Evolutionary conservation across 2,329 filamentous ascomycete species (phyloP).

Genomic region (Apiospora malaysiana): DNA sequence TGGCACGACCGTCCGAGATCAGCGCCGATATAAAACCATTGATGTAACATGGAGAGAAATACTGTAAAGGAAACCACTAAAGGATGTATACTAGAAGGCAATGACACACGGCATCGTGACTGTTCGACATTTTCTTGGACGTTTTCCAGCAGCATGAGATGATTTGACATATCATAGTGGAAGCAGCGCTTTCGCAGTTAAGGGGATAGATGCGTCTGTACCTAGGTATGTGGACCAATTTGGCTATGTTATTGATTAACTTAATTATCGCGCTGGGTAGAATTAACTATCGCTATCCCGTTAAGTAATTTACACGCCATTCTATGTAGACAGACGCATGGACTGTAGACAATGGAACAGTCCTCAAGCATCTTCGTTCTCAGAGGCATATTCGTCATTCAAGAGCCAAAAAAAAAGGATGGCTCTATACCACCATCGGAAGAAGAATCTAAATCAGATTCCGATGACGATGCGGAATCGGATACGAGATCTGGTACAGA

Average conservation of each 20-base stretch:
- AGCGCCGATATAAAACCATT: neutral
- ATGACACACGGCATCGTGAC: neutral
- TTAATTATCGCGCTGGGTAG: neutral
- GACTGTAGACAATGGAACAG: too few species aligned
- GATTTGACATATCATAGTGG: neutral
- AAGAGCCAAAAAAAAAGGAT: too few species aligned
- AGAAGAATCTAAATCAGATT: too few species aligned
- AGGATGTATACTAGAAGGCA: neutral
- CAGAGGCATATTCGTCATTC: too few species aligned
- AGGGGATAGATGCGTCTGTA: neutral
- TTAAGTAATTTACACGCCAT: neutral
- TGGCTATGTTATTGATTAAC: neutral
- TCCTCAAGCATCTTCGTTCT: too few species aligned
- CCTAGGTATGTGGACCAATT: neutral
- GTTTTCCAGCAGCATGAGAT: too few species aligned
- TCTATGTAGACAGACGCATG: neutral
- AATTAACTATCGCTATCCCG: too few species aligned
- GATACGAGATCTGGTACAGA: too few species aligned
- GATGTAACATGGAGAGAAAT: constrained; percentile 11
- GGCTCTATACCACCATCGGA: too few species aligned
- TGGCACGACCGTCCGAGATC: neutral
- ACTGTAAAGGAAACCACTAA: neutral
- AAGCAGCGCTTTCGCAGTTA: too few species aligned
- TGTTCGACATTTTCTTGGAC: neutral
- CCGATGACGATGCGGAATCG: too few species aligned